Conservation (phyloP, 2,329 filamentous ascomycete species). For the Chrysoporthe puriensis region DNA sequence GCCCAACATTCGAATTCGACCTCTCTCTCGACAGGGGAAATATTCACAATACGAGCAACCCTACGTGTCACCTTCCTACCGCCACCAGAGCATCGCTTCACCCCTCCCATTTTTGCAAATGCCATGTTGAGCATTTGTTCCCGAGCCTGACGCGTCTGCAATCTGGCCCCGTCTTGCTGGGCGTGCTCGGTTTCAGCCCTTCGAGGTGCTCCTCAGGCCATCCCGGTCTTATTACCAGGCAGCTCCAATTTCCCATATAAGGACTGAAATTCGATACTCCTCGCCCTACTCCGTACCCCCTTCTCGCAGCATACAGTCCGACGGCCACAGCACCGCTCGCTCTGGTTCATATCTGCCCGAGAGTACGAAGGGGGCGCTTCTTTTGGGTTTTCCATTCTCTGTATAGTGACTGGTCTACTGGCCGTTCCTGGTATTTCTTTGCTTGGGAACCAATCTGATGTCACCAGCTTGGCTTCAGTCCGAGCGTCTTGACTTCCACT, state of each 20-base stretch:
- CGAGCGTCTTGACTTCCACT: conserved; percentile 7
- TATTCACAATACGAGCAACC: neutral
- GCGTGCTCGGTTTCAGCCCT: neutral
- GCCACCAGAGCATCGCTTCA: neutral
- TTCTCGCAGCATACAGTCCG: neutral
- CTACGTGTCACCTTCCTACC: neutral
- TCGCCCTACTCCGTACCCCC: neutral
- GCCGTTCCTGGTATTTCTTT: neutral
- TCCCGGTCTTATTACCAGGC: neutral
- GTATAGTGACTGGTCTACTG: neutral
- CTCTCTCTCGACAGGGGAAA: neutral
- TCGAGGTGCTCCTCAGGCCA: neutral
- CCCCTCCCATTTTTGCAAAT: neutral
- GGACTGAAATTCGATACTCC: conserved; percentile 6
- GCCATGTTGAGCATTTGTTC: neutral
- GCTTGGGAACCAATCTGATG: conserved; percentile 12
- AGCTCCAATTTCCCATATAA: conserved; percentile 12
- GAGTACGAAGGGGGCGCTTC: neutral
- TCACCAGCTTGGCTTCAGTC: conserved; percentile 7
- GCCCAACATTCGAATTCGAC: neutral
- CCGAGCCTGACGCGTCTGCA: neutral
- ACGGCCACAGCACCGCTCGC: neutral
- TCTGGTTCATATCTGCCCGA: neutral
- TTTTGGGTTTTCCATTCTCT: neutral
- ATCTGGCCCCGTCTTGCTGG: neutral